Conservation (phyloP, 345 rosid species). For the Eucalyptus urophylla region DNA sequence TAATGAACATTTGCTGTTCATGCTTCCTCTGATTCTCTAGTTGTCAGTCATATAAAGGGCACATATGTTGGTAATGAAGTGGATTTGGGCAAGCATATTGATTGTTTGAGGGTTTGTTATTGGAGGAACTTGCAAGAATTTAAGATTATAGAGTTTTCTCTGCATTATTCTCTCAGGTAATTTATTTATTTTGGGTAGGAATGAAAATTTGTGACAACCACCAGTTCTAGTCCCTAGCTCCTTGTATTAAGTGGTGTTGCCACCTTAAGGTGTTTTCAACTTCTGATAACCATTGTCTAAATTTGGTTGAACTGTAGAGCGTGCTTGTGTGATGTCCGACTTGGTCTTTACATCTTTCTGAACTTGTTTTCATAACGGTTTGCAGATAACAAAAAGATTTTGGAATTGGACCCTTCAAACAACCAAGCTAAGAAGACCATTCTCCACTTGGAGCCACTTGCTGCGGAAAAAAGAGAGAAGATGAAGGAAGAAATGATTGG, state of each 20-base stretch:
- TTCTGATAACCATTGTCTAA: not conserved
- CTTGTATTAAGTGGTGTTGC: not conserved
- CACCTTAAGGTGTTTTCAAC: not conserved
- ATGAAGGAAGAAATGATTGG: slow-evolving; percentile 99
- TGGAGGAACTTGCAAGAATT: not conserved
- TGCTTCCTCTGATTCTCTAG: not conserved
- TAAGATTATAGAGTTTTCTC: not conserved
- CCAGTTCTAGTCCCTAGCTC: not conserved
- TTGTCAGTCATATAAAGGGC: not conserved
- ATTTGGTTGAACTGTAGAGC: not conserved
- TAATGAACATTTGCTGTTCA: not conserved
- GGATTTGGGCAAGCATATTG: not conserved
- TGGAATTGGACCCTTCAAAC: slow-evolving; percentile 79
- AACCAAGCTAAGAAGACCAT: slow-evolving; percentile 62
- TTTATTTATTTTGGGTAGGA: not conserved
- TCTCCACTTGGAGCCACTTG: slow-evolving; percentile 67
- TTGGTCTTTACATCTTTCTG: not conserved
- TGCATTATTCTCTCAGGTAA: not conserved
- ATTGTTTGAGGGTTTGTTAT: not conserved
- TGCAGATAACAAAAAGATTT: slow-evolving; percentile 70
- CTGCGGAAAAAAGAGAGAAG: slow-evolving; percentile 85
- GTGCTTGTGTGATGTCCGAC: not conserved
- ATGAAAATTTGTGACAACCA: not conserved
- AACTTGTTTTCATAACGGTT: not conserved
- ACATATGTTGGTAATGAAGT: not conserved